Base-by-base conservation (phyloP, 202 grass and related monocot species). In the Alloteropsis angusta region DNA sequence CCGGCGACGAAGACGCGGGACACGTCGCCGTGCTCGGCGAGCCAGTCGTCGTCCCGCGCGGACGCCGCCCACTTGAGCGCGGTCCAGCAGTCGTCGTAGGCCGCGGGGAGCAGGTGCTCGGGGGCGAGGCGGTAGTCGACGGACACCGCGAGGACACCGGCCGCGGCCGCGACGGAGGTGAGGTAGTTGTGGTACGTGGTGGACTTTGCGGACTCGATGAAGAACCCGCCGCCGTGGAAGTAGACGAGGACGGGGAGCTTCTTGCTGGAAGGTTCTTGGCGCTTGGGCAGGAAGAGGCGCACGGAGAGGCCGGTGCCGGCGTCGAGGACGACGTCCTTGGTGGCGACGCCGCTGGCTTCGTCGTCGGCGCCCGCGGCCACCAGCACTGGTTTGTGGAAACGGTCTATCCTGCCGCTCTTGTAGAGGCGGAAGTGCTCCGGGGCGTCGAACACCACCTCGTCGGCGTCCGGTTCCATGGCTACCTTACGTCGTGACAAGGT, bases 231-330 rank as follows among this genome's bases (percentile, higher is more conserved):
- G 59, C 86, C 86, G 34, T 92, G 86, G 68, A 88, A 84, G 69
- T 88, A 92, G 41, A 92, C 61, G 83, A 92, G 83, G 74, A 92
- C 41, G 7, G 89, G 83, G 38, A 88, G 82, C 75, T 88, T 92
- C 45, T 78, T 54, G 42, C 12, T 0, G 5, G 71, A 13, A 48
- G 21, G 55, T 1, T 16, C 45, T 6, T 52, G 45, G 22, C 28
- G 39, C 17, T 75, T 84, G 54, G 86, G 90, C 8, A 92, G 83
- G 80, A 85, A 89, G 47, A 89, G 64, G 36, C 88, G 88, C 47
- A 45, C 85, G 16, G 88, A 64, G 59, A 91, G 64, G 67, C 75
- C 65, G 4, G 81, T 59, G 18, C 19, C 37, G 4, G 81, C 65
- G 71, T 91, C 77, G 53, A 92, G 72, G 55, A 67, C 63, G 88